Conservation (phyloP, 139 green algal genomes). For the Dunaliella primolecta region DNA sequence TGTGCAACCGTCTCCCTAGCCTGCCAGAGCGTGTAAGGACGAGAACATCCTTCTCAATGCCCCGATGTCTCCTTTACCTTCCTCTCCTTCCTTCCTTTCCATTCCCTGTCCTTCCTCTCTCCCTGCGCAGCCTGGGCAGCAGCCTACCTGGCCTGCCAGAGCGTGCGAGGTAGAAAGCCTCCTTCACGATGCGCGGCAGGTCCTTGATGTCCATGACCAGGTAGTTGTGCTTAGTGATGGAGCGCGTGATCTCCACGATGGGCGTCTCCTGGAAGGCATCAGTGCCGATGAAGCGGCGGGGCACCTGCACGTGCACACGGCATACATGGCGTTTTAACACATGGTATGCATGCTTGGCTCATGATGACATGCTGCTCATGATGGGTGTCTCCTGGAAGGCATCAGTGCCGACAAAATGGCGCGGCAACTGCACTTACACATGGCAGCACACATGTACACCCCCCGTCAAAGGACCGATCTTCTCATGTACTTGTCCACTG, state of each 20-base stretch:
- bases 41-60: no score
- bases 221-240: constrained; percentile 99
- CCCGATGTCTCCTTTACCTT: no score
- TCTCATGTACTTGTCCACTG: no score
- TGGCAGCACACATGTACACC: no score
- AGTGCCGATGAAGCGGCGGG: constrained; percentile 58
- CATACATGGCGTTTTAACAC: background rate
- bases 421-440: constrained; percentile 40
- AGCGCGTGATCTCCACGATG: constrained; percentile 97
- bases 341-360: no score
- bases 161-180: constrained; percentile 94
- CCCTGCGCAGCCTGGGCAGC: no score
- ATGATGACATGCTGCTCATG: no score
- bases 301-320: constrained; percentile 40
- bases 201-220: constrained; percentile 97
- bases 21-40: no score
- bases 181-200: constrained; percentile 91
- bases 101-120: no score
- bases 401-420: constrained; percentile 59
- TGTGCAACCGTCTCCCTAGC: no score
- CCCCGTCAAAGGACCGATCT: no score
- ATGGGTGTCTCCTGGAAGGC: constrained; percentile 99
- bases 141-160: constrained; percentile 85
- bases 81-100: no score
- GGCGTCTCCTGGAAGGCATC: constrained; percentile 98